Evolutionary conservation across 768 basidiomycete genomes (phyloP), one percentile per base, ranked within the genome.

Genomic region (Tephrocybe sp.): DNA sequence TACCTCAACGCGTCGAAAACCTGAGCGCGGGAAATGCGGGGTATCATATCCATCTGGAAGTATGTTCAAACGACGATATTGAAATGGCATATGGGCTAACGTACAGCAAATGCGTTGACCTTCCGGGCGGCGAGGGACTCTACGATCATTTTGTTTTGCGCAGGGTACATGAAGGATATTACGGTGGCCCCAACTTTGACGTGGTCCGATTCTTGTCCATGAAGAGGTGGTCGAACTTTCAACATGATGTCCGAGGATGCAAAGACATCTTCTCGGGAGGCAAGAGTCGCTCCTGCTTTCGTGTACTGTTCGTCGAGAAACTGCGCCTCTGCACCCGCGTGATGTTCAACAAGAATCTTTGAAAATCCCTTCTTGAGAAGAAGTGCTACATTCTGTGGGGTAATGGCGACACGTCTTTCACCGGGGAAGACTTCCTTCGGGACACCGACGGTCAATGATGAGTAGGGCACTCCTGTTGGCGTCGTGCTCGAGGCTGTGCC

Each of bases 1-100:
- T 46, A 87, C 89, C 89, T 92, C 58, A 94, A 70, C 30, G 87
- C 92, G 68, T 94, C 92, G 56, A 92, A 94, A 18, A 87, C 87
- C 65, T 94, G 92, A 37, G 92, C 92, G 45, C 92, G 82, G 53
- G 89, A 92, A 58, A 94, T 92, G 49, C 92, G 81, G 58, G 92
- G 92, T 72, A 94, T 91, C 80, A 86, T 82, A 63, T 94, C 92
- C 92, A 94, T 94, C 64, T 77, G n/a, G 40, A 27, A 34, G 9
- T 9, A 36, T 24, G 53, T 9, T 16, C 3, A 15, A 16, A 32
- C 7, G 26, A 35, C 31, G 46, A 22, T n/a, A 18, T 25, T 8
- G 22, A 2, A 41, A 8, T 8, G 18, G 19, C n/a, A n/a, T n/a
- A 6, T 22, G 11, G 9, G 19, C 28, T 9, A 25, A 71, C 75